Base-by-base conservation (phyloP, 2,329 filamentous ascomycete genomes). In the Parastagonospora avenae region DNA sequence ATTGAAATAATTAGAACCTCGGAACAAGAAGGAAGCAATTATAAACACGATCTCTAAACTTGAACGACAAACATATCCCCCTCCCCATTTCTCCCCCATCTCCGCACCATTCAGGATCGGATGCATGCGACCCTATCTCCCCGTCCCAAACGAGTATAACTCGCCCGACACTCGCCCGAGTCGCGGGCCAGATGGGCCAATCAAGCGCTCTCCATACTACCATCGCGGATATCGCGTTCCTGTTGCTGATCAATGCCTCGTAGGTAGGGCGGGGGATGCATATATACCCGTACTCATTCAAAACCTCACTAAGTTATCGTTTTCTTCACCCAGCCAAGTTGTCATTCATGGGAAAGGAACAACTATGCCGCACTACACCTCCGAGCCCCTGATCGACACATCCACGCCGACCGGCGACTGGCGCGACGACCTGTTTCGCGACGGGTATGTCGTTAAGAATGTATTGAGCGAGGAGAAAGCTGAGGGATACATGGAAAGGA, bases 381-480 rank as follows among this genome's bases (percentile, higher is more conserved):
- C 30, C 30, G 50, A 59, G 37, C 53, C 57, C 11, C 42, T 38
- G 10, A 50, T 55, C 35, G 52, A 60, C 40, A 53, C 52, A 8
- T 48, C 39, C n/a, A 33, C 47, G 28, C 37, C 32, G 8, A 46
- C 48, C 24, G 62, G 59, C 33, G 64, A 66, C 52, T 67, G 64
- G 65, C 52, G 62, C 8, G 65, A 68, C 29, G 58, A 67, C 24
- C 59, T 68, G 38, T 55, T 60, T 47, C 47, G 52, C 7, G 55
- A 67, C 31, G 62, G 66, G 8, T 63, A 56, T 43, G 64, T 68
- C 6, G 50, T 68, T 16, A 68, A 66, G 40, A 54, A 49, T 28
- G 60, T 64, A 2, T 16, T 46, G 14, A 14, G 45, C 24, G 48
- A 50, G n/a, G 67, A 70, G 38, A 42, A 50, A 19, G 63, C 63